A percentile compares a stretch with the other conserved stretches of the same genome.
phyloP scores from a whole-genome alignment of 345 rosid genomes.

The Salix koriyanagi region DNA sequence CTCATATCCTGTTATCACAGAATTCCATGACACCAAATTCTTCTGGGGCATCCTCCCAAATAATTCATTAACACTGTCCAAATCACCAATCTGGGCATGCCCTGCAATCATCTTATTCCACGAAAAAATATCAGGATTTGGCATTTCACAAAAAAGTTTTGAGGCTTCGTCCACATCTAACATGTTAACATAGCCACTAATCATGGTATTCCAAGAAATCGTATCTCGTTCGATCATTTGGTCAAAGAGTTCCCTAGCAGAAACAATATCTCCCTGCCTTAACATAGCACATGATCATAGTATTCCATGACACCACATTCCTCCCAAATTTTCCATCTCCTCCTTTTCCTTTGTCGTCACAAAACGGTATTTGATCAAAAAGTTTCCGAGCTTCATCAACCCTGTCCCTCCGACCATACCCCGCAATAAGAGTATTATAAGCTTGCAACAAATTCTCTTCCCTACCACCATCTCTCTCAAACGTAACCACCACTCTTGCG shows the following conservation, averaged over 20 bases:
- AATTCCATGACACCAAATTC: constrained; percentile 64
- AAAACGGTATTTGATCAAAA: constrained; percentile 51
- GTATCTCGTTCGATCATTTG: constrained; percentile 53
- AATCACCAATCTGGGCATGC: constrained; percentile 40
- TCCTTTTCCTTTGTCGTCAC: constrained; percentile 8
- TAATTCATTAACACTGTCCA: constrained; percentile 40
- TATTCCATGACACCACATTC: constrained; percentile 70
- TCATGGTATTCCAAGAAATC: constrained; percentile 77
- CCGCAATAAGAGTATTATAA: constrained; percentile 75
- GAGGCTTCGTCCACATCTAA: constrained; percentile 55
- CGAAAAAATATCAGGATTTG: constrained; percentile 42
- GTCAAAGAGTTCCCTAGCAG: constrained; percentile 60
- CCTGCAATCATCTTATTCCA: constrained; percentile 73
- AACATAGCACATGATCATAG: constrained; percentile 67
- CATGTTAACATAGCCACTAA: constrained; percentile 52
- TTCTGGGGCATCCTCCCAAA: constrained; percentile 56
- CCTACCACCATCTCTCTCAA: constrained; percentile 16
- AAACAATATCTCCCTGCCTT: constrained; percentile 51
- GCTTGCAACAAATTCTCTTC: constrained; percentile 46
- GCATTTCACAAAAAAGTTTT: constrained; percentile 48
- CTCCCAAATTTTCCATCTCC: constrained; percentile 29
- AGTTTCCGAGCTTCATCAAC: constrained; percentile 52
- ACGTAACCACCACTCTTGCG: constrained; percentile 35
- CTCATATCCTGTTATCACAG: constrained; percentile 61
- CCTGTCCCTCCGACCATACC: constrained; percentile 56